These are phyloP conservation scores for Podospora sp. DNA, from an alignment of 495 filamentous ascomycete species.

Conservation along the genomic window DNA sequence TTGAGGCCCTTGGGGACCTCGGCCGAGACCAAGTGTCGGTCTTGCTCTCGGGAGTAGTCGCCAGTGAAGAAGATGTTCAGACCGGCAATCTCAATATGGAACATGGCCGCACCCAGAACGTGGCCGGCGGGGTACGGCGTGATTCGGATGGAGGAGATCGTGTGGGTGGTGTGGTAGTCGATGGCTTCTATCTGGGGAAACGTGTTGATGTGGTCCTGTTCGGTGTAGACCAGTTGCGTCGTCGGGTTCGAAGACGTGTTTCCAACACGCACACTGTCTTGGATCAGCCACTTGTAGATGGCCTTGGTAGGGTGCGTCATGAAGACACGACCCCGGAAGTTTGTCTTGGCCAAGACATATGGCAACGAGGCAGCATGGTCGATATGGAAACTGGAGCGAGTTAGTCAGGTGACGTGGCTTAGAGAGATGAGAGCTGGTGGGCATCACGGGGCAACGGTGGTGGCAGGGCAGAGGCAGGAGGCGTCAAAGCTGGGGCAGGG, in stretches of 20 bases:
- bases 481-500: conserved; percentile 28
- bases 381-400: conserved; percentile 78
- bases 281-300: conserved; percentile 99
- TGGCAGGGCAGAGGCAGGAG: conserved; percentile 21
- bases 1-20: conserved; percentile 81
- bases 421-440: background rate
- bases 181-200: conserved; percentile 95
- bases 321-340: conserved; percentile 94
- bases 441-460: conserved; percentile 2
- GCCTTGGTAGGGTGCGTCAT: conserved; percentile 99
- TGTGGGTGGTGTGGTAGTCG: conserved; percentile 96
- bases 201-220: conserved; percentile 89
- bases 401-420: conserved; percentile 33
- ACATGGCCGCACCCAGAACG: conserved; percentile 98
- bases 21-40: conserved; percentile 91
- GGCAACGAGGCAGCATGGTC: conserved; percentile 96
- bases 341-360: conserved; percentile 96
- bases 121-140: conserved; percentile 96
- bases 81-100: conserved; percentile 92
- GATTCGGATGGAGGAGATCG: conserved; percentile 91
- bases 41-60: conserved; percentile 92
- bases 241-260: conserved; percentile 76
- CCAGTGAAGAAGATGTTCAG: conserved; percentile 96
- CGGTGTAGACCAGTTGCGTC: conserved; percentile 80
- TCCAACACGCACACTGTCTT: conserved; percentile 89